These are phyloP conservation scores for Austropuccinia psidii DNA, from an alignment of 1,284 basidiomycete species.

Conservation along the genomic window DNA sequence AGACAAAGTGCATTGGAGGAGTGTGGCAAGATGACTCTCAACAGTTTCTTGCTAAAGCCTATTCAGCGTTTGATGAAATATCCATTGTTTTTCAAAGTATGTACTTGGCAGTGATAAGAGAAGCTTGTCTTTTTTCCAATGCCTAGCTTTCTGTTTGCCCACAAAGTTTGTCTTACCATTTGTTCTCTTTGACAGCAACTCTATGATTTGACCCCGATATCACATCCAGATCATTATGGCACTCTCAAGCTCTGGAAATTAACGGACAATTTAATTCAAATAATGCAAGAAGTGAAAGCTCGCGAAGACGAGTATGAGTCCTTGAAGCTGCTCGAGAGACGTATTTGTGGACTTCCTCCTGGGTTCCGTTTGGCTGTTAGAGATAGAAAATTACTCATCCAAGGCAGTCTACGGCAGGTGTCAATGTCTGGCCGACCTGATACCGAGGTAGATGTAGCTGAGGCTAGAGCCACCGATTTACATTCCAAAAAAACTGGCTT, in stretches of 20 bases:
- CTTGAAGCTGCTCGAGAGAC: constrained; percentile 57
- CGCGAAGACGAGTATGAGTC: constrained; percentile 72
- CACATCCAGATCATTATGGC: constrained; percentile 61
- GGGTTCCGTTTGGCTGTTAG: constrained; percentile 57
- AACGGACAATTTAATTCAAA: constrained; percentile 61
- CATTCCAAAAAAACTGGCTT: too few species aligned
- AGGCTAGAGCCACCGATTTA: too few species aligned
- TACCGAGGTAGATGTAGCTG: too few species aligned
- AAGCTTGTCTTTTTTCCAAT: background rate
- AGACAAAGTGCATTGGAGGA: constrained; percentile 59
- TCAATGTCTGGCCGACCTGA: too few species aligned
- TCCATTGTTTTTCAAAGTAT: constrained; percentile 64
- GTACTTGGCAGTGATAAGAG: constrained; percentile 43
- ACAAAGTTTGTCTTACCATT: background rate
- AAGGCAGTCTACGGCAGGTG: too few species aligned
- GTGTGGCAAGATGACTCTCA: constrained; percentile 58
- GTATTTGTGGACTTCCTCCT: constrained; percentile 58
- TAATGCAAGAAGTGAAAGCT: constrained; percentile 70
- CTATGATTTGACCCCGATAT: constrained; percentile 59
- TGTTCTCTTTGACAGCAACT: constrained; percentile 53
- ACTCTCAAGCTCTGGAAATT: constrained; percentile 61
- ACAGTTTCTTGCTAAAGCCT: constrained; percentile 65
- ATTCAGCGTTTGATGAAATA: constrained; percentile 65
- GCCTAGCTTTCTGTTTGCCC: background rate
- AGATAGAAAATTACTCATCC: constrained; percentile 65